Conservation (phyloP, 768 basidiomycete genomes). For the Leccinum incarnatum region DNA sequence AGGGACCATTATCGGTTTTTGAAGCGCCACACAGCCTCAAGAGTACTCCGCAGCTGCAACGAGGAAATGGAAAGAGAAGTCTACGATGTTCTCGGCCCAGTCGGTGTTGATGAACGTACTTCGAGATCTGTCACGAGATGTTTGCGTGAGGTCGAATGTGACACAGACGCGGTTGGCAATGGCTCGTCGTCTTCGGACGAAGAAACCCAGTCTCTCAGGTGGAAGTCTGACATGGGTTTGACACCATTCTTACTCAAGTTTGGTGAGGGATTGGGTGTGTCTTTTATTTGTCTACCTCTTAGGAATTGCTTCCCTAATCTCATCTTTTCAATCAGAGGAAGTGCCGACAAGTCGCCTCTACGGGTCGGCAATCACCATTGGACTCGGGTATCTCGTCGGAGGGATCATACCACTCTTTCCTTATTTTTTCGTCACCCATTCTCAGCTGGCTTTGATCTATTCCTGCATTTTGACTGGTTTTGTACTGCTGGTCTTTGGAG, state of each 20-base stretch:
- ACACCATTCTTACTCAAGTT: constrained; percentile 95
- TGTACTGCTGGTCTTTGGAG: constrained; percentile 87
- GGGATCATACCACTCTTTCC: constrained; percentile 91
- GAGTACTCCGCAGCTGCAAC: constrained; percentile 85
- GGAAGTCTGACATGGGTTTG: constrained; percentile 79
- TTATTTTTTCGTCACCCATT: constrained; percentile 82
- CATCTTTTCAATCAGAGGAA: constrained; percentile 59
- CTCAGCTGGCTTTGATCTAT: constrained; percentile 65
- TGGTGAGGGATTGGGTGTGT: constrained; percentile 85
- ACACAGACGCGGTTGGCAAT: constrained; percentile 22
- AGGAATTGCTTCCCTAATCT: background rate
- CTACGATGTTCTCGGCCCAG: constrained; percentile 77
- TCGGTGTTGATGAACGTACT: constrained; percentile 84
- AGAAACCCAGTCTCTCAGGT: constrained; percentile 56
- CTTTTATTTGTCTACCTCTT: background rate
- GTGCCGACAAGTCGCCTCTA: constrained; percentile 82
- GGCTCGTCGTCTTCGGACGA: constrained; percentile 38
- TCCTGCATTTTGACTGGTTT: constrained; percentile 81
- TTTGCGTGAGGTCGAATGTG: constrained; percentile 65
- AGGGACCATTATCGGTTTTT: constrained; percentile 91
- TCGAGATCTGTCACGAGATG: constrained; percentile 76
- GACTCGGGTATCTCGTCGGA: constrained; percentile 89
- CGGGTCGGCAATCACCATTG: constrained; percentile 92
- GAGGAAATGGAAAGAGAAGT: constrained; percentile 98
- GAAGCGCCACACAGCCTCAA: constrained; percentile 65